Percentiles rank a stretch among this genome's conserved stretches.
Conservation (phyloP, 495 filamentous ascomycete genomes). For the Poronia punctata region DNA sequence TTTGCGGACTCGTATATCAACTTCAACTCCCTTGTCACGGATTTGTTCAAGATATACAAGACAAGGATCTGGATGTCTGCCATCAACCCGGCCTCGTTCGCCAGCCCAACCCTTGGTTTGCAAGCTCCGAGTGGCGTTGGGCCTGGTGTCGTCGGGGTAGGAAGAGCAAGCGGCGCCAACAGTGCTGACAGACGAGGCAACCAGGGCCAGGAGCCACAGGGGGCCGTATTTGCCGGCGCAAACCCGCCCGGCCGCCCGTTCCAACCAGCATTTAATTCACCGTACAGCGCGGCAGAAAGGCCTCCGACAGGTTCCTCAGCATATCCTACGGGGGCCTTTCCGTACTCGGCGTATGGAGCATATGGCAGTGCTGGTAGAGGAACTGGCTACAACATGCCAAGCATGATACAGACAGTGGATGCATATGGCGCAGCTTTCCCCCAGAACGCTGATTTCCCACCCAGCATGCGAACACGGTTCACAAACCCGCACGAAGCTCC, state of each 20-base stretch:
- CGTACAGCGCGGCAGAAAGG: constrained; percentile 30
- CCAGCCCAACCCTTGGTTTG: constrained; percentile 68
- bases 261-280: constrained; percentile 28
- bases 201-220: constrained; percentile 35
- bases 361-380: constrained; percentile 35
- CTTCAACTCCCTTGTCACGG: constrained; percentile 94
- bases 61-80: constrained; percentile 99
- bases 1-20: constrained; percentile 98
- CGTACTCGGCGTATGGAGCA: constrained; percentile 39
- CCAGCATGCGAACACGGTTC: constrained; percentile 34
- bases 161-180: constrained; percentile 27
- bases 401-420: constrained; percentile 36
- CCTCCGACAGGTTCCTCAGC: constrained; percentile 23
- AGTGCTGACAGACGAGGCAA: constrained; percentile 43
- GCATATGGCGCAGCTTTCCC: constrained; percentile 35
- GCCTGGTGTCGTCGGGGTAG: constrained; percentile 50
- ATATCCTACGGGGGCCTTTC: constrained; percentile 30
- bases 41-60: constrained; percentile 98
- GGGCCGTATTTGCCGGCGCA: constrained; percentile 28
- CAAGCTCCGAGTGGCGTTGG: constrained; percentile 59
- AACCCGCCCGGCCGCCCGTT: constrained; percentile 31
- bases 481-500: constrained; percentile 30
- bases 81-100: constrained; percentile 95
- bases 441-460: constrained; percentile 32
- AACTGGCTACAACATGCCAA: constrained; percentile 26